Conservation (phyloP, 768 basidiomycete species). For the Chalciporus pseudorubinellus region DNA sequence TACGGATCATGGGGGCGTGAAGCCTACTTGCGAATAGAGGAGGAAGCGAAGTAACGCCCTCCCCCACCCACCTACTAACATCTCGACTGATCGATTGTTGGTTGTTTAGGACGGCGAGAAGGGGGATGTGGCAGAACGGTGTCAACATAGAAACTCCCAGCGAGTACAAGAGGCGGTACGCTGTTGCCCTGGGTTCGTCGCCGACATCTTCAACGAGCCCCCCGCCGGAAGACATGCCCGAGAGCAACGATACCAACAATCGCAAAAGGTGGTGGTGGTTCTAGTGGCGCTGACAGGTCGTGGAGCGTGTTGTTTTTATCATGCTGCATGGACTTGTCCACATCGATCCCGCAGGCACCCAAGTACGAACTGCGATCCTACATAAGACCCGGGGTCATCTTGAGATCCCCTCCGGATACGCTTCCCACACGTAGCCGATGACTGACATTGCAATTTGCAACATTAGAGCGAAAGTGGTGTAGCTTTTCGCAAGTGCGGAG, state of each 20-base stretch:
- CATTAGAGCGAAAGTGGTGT: too few species aligned
- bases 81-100: neutral
- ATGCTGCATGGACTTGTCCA: too few species aligned
- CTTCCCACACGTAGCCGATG: too few species aligned
- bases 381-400: too few species aligned
- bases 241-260: neutral
- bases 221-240: neutral
- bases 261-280: neutral
- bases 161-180: conserved; percentile 74
- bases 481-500: neutral
- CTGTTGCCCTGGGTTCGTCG: conserved; percentile 18
- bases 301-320: neutral
- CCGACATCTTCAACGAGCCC: neutral
- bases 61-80: neutral
- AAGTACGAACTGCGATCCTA: too few species aligned
- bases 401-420: too few species aligned
- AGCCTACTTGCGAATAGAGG: conserved; percentile 58
- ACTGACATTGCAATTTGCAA: too few species aligned
- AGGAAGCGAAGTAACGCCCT: conserved; percentile 60
- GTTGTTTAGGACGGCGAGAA: conserved; percentile 47
- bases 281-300: neutral
- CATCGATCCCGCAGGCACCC: too few species aligned
- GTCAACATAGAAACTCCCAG: conserved; percentile 61
- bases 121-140: conserved; percentile 75
- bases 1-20: conserved; percentile 72